phyloP scores from a whole-genome alignment of 2,329 filamentous ascomycete species.

The Monosporascus sp. region DNA sequence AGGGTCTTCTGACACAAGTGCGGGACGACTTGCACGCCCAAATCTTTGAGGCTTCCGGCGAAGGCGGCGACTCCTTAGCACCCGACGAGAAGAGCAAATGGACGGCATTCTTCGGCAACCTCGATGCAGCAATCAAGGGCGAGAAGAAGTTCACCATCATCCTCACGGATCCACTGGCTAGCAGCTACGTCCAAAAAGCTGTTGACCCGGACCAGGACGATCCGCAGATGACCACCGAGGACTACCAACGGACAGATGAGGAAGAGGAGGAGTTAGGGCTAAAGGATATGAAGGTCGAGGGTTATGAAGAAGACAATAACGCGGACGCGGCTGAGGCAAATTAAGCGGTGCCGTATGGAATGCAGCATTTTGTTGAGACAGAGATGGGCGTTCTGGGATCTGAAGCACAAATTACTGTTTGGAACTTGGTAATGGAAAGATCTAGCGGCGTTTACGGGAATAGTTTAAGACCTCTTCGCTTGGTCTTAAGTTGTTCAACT shows the following conservation, averaged over 20 bases:
- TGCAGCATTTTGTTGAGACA: too few species aligned
- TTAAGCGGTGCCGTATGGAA: too few species aligned
- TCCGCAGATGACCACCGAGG: conserved; percentile 72
- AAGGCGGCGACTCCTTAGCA: conserved; percentile 75
- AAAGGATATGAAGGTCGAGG: conserved; percentile 87
- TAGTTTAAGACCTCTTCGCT: too few species aligned
- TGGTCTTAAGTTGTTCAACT: too few species aligned
- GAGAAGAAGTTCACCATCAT: conserved; percentile 76
- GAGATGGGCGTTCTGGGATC: too few species aligned
- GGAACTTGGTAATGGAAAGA: too few species aligned
- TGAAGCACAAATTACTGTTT: too few species aligned
- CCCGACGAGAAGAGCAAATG: conserved; percentile 64
- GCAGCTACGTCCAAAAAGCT: conserved; percentile 89
- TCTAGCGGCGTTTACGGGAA: too few species aligned
- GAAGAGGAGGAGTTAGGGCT: conserved; percentile 92
- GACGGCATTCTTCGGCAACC: conserved; percentile 72
- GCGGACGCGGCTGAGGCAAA: conserved; percentile 1
- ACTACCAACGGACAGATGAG: conserved; percentile 82
- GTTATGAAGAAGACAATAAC: conserved; percentile 60
- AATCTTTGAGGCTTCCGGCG: conserved; percentile 66
- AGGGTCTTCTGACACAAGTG: conserved; percentile 88
- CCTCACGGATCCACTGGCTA: conserved; percentile 81
- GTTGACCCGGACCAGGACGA: conserved; percentile 67
- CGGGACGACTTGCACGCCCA: conserved; percentile 82
- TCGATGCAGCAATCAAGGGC: conserved; percentile 75